Evolutionary conservation across 164 flowering plant genomes (phyloP).

Genomic region (Chimonanthus praecox): DNA sequence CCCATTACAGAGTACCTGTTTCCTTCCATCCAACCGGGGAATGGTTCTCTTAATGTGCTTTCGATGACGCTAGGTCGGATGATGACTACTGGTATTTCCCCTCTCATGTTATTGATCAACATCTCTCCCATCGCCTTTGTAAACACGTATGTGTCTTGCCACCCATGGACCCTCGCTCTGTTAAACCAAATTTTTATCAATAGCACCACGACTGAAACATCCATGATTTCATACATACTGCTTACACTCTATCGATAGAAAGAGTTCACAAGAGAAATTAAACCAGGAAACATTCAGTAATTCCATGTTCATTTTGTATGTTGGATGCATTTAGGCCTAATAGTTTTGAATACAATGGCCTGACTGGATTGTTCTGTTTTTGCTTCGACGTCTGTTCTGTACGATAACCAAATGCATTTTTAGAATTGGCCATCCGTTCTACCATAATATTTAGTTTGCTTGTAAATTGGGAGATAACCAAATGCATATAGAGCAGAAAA

Average conservation of each 20-base stretch:
- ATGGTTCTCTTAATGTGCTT: constrained; percentile 77
- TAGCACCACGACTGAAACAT: not conserved
- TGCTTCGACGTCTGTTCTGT: not conserved
- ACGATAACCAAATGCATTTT: not conserved
- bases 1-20: constrained; percentile 39
- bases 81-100: constrained; percentile 71
- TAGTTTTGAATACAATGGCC: not conserved
- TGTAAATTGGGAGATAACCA: not conserved
- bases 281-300: not conserved
- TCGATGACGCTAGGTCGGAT: constrained; percentile 88
- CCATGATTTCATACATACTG: too few species aligned
- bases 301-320: not conserved
- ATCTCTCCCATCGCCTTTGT: constrained; percentile 98
- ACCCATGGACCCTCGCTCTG: constrained; percentile 84
- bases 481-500: not conserved
- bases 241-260: too few species aligned
- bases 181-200: not conserved
- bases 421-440: not conserved
- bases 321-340: not conserved
- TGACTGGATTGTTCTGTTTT: not conserved
- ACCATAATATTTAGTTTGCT: too few species aligned
- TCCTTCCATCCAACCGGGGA: constrained; percentile 99
- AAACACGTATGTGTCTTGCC: constrained; percentile 95
- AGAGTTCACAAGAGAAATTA: not conserved
- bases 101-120: constrained; percentile 72